Conservation (phyloP, 164 flowering plant species). For the Cinnamomum chago region DNA sequence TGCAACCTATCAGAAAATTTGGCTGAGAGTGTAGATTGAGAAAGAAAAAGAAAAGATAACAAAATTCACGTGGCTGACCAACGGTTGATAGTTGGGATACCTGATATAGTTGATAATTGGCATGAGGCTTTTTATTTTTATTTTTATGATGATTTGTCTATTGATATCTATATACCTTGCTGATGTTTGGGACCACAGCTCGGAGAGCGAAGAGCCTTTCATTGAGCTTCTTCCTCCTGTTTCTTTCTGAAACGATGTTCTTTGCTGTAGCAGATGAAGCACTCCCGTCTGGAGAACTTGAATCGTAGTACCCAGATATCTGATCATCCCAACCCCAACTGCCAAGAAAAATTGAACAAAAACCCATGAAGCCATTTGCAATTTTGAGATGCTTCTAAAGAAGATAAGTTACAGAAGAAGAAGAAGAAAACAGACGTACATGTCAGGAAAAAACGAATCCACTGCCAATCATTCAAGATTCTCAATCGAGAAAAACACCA, state of each 20-base stretch:
- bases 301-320: constrained; percentile 59
- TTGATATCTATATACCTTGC: constrained; percentile 40
- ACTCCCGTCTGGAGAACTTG: constrained; percentile 84
- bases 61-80: background rate
- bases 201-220: constrained; percentile 79
- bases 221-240: constrained; percentile 76
- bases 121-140: accelerated
- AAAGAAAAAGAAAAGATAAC: no score
- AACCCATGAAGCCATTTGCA: background rate
- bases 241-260: constrained; percentile 82
- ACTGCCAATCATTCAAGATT: no score
- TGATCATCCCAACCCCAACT: constrained; percentile 56
- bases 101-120: background rate
- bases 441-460: no score
- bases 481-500: no score
- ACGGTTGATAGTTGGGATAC: background rate
- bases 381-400: no score
- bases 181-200: constrained; percentile 83
- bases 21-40: no score
- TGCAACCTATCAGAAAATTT: no score
- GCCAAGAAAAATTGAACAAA: background rate
- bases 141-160: background rate
- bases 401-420: no score
- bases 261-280: constrained; percentile 44
- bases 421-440: no score